These are phyloP conservation scores for Persicaria maculosa DNA, from an alignment of 148 eudicot genomes.

Conservation along the genomic window DNA sequence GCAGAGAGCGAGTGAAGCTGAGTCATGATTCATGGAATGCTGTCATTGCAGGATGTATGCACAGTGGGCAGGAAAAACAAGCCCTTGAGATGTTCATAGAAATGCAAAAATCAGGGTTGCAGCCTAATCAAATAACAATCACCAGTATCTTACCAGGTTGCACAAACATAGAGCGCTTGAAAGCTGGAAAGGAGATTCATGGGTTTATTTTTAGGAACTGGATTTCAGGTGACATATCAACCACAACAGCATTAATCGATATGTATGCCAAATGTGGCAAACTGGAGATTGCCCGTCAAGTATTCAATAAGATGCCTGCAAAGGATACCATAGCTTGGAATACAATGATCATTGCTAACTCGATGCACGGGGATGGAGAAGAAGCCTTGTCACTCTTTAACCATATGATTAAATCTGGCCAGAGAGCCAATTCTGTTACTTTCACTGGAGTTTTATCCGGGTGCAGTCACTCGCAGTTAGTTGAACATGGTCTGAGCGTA, in stretches of 20 bases:
- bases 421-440: conserved; percentile 61
- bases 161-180: conserved; percentile 53
- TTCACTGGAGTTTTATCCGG: conserved; percentile 72
- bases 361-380: conserved; percentile 71
- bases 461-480: conserved; percentile 72
- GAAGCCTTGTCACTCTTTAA: conserved; percentile 48
- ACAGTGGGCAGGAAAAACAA: conserved; percentile 36
- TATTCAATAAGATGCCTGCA: conserved; percentile 44
- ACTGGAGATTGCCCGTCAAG: conserved; percentile 38
- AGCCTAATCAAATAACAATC: conserved; percentile 60
- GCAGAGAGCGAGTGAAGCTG: conserved; percentile 29
- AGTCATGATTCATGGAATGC: conserved; percentile 73
- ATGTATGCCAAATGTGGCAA: conserved; percentile 80
- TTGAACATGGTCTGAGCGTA: conserved; percentile 50
- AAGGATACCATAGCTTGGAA: conserved; percentile 73
- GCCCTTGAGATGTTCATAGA: conserved; percentile 47
- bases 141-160: conserved; percentile 60
- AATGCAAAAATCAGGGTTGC: conserved; percentile 55
- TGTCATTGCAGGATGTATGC: conserved; percentile 63
- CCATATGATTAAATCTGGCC: conserved; percentile 42
- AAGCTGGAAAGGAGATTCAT: conserved; percentile 68
- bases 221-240: conserved; percentile 42
- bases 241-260: conserved; percentile 55
- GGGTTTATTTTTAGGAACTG: conserved; percentile 43
- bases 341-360: conserved; percentile 57